phyloP scores from a whole-genome alignment of 176 grass and related monocot species.

The Pharus latifolius region DNA sequence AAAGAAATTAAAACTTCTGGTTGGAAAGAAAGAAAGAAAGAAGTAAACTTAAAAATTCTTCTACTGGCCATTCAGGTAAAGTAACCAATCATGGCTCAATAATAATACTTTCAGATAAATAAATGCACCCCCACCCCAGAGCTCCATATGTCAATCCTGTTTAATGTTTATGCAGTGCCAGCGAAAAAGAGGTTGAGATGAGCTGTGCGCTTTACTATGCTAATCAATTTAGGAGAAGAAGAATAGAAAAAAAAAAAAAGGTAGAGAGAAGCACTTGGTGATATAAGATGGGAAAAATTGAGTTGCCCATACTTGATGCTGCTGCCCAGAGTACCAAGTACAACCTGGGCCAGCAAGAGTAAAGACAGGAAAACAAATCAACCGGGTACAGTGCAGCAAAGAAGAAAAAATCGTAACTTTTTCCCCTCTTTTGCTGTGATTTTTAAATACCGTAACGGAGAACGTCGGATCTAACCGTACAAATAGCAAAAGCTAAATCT shows the following conservation, averaged over 20 bases:
- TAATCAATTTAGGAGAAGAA: not conserved
- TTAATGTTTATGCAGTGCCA: not conserved
- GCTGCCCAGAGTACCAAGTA: slow-evolving; percentile 4
- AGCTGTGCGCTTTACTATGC: not conserved
- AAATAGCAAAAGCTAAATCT: not conserved
- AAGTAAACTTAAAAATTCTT: slow-evolving; percentile 3
- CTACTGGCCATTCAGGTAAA: not conserved
- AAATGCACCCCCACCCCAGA: not conserved
- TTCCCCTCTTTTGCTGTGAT: not conserved
- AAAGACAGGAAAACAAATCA: slow-evolving; percentile 13
- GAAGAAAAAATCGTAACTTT: not conserved
- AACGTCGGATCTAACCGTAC: not conserved
- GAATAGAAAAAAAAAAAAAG: not conserved
- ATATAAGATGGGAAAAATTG: not conserved
- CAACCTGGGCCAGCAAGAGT: not conserved
- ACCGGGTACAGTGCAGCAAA: not conserved
- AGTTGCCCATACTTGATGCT: not conserved
- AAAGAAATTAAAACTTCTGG: not conserved
- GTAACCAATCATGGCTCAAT: slow-evolving; percentile 6
- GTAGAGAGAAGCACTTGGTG: not conserved
- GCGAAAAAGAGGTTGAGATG: not conserved
- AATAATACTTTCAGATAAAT: not conserved
- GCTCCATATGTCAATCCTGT: not conserved
- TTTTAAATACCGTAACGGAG: not conserved
- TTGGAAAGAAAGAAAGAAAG: not conserved